Percentiles rank a stretch among this genome's conserved stretches.
These are phyloP conservation scores for Yamadazyma olivae DNA, from an alignment of 805 yeast genomes.

Conservation along the genomic window DNA sequence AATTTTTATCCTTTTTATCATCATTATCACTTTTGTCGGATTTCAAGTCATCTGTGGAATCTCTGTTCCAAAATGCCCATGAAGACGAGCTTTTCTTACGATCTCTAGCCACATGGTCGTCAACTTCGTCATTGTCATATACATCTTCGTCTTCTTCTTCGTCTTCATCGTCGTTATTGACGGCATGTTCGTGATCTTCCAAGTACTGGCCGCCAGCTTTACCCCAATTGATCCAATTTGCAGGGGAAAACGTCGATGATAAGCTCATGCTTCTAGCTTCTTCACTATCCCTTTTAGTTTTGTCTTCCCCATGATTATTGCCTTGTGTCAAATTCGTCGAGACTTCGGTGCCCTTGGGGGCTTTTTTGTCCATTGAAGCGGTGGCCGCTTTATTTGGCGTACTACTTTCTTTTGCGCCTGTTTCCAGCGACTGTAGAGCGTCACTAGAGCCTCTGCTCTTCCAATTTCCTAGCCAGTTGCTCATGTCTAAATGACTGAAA, in stretches of 20 bases:
- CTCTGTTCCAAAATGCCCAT: constrained; percentile 38
- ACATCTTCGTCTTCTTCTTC: constrained; percentile 20
- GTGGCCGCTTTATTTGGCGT: no score
- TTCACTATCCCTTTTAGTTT: no score
- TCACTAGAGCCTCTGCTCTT: no score
- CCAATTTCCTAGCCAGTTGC: no score
- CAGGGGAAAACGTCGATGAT: constrained; percentile 9
- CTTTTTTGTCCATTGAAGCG: no score
- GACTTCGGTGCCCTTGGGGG: no score
- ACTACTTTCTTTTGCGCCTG: no score
- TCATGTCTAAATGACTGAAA: no score
- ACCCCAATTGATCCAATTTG: constrained; percentile 14
- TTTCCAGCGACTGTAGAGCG: no score
- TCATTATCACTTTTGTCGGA: constrained; percentile 3
- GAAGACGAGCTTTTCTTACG: constrained; percentile 19
- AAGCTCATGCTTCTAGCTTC: constrained; percentile 1
- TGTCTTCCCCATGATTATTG: no score
- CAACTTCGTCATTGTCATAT: constrained; percentile 29
- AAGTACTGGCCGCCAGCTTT: constrained; percentile 4
- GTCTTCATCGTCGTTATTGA: constrained; percentile 14
- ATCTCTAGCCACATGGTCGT: constrained; percentile 24
- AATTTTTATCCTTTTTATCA: not conserved
- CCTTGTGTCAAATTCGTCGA: no score
- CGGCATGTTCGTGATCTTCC: constrained; percentile 14
- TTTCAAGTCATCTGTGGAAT: constrained; percentile 2